Base-by-base conservation (phyloP, 139 green algal species). In the Auxenochlorella pyrenoidosa region DNA sequence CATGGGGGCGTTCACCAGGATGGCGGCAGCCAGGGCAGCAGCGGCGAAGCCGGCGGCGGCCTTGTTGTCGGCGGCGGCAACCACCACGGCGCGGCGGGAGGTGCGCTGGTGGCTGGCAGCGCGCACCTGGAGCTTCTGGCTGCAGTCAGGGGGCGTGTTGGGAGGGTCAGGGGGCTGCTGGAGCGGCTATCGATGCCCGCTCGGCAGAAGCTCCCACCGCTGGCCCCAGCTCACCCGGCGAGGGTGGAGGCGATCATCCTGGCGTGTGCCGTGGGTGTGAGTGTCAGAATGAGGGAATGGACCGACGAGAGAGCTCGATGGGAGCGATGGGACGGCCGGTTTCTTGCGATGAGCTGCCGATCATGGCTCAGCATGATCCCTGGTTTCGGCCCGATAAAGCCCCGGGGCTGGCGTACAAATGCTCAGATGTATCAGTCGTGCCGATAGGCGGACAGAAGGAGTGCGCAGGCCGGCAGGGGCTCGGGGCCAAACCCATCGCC, bases 1-100 rank as follows among this genome's bases (percentile, higher is more conserved):
- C 82, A 86, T 36, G 41, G 82, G 82, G 26, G 82, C 82, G 82
- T 79, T 51, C 18, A 86, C 28, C 82, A 86, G 82, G 66, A 86
- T 47, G 44, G 82, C 82, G 47, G 82, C 82, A 24, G 82, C 82
- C 43, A 86, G 82, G n/a, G 82, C 82, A 38, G 82, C 82, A 24
- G 82, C 82, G 13, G 82, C 44, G 65, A 86, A 66, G 66, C 82
- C 66, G 44, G 82, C 82, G 19, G 82, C 65, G 3, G 44, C 66
- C 16, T 34, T 34, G 82, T 54, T 68, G 82, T 86, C 81, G n/a
- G 82, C 80, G 40, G 60, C 59, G 40, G 80, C 80, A 40, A 76
- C 80, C 60, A 85, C 82, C 82, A 78, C 82, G 32, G 82, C 13
- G 34, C 41, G 66, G 40, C 28, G 40, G 82, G 66, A 22, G 66